Percentiles rank a stretch among this genome's conserved stretches.
Conservation (phyloP, 192 early-diverging fungal species). For the Coemansia sp. region DNA sequence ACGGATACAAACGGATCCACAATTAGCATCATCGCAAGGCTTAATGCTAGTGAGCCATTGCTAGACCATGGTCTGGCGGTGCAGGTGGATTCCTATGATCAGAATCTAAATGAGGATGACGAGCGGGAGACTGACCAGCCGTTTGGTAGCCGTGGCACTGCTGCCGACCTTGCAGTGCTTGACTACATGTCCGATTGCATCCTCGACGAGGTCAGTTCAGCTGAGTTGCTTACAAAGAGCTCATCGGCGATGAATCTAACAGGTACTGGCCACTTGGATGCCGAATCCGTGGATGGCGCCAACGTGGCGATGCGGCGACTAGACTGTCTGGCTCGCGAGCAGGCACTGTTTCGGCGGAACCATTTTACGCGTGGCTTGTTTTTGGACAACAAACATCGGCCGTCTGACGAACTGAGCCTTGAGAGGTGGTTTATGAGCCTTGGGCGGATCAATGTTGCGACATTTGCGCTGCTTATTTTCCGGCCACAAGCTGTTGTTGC, state of each 20-base stretch:
- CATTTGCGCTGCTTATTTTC: constrained; percentile 36
- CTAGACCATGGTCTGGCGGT: not conserved
- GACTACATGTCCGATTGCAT: constrained; percentile 43
- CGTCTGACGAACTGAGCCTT: constrained; percentile 16
- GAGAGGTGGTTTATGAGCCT: constrained; percentile 33
- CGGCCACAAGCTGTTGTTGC: constrained; percentile 22
- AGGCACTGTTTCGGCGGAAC: constrained; percentile 29
- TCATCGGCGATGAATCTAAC: not conserved
- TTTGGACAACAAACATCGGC: constrained; percentile 20
- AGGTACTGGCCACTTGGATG: not conserved
- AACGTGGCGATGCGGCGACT: constrained; percentile 10
- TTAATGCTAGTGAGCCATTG: not conserved
- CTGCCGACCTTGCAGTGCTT: constrained; percentile 37
- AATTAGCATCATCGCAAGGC: not conserved
- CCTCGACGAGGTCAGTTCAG: constrained; percentile 16
- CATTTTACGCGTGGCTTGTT: constrained; percentile 39
- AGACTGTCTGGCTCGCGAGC: constrained; percentile 39
- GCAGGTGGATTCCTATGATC: not conserved
- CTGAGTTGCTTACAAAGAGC: constrained; percentile 3
- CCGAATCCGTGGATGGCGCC: not conserved
- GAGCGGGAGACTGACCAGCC: not conserved
- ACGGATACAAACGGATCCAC: not conserved
- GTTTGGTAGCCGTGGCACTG: constrained; percentile 6
- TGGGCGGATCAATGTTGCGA: constrained; percentile 43
- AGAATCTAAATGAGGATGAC: not conserved